Percentiles rank a stretch among this genome's conserved stretches.
Evolutionary conservation across 176 grass and related monocot genomes (phyloP).

Genomic region (Phragmites australis): DNA sequence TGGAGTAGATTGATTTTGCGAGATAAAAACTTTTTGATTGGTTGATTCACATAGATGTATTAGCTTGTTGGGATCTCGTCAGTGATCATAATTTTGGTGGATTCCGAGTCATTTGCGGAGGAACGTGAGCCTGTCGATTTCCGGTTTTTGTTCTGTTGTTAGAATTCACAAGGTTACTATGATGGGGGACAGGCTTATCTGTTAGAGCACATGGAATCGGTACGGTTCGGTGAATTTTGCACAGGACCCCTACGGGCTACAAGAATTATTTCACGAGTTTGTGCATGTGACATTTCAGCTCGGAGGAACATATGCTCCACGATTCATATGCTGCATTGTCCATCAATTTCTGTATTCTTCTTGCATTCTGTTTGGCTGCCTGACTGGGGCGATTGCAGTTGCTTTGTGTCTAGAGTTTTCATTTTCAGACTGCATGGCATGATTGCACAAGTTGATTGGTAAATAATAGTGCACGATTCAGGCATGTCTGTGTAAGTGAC

Average conservation of each 20-base stretch:
- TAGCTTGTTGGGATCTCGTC: neutral
- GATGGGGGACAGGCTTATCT: neutral
- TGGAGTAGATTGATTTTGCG: neutral
- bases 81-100: neutral
- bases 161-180: neutral
- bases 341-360: neutral
- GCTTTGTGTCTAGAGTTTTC: neutral
- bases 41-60: neutral
- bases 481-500: neutral
- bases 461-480: neutral
- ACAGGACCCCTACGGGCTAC: neutral
- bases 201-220: constrained; percentile 13
- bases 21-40: neutral
- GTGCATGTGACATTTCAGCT: neutral
- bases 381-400: neutral
- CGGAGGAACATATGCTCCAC: neutral
- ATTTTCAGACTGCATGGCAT: neutral
- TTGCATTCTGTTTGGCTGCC: neutral
- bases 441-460: neutral
- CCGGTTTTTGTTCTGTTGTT: neutral
- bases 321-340: constrained; percentile 21
- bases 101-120: neutral
- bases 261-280: neutral
- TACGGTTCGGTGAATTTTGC: neutral
- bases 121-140: neutral